Conservation (phyloP, 129 eudicot species). For the Scalesia atractyloides region DNA sequence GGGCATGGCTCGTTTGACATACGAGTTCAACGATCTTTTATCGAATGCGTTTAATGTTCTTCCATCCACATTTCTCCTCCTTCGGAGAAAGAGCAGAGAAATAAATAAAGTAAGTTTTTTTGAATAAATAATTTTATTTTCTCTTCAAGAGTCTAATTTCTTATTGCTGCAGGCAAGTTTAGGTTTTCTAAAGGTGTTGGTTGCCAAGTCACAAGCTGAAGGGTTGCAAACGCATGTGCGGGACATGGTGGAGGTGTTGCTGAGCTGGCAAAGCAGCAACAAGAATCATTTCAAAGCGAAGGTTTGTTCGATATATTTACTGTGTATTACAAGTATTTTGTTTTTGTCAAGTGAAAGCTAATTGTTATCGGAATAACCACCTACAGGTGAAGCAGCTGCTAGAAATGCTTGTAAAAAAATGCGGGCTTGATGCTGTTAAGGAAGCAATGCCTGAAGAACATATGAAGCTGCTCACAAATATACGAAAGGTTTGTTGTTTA, state of each 20-base stretch:
- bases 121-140: background rate
- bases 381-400: conserved; percentile 78
- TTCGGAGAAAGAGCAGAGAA: conserved; percentile 85
- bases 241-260: conserved; percentile 74
- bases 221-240: conserved; percentile 64
- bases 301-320: conserved; percentile 47
- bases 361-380: background rate
- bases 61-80: conserved; percentile 80
- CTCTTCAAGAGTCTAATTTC: conserved; percentile 18
- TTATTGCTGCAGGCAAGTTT: conserved; percentile 73
- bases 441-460: conserved; percentile 97
- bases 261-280: conserved; percentile 80
- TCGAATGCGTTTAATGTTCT: conserved; percentile 75
- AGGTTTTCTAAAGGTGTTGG: conserved; percentile 90
- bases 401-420: conserved; percentile 95
- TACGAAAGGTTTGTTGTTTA: conserved; percentile 70
- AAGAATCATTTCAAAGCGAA: conserved; percentile 93
- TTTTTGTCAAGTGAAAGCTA: conserved; percentile 10
- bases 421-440: conserved; percentile 92
- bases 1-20: conserved; percentile 96
- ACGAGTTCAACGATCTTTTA: conserved; percentile 90
- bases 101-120: conserved; percentile 56
- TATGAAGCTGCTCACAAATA: conserved; percentile 91
- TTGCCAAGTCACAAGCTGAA: conserved; percentile 90
- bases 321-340: conserved; percentile 4